Evolutionary conservation across 2,329 filamentous ascomycete species (phyloP).

Genomic region (Sphaerostilbella broomeana): DNA sequence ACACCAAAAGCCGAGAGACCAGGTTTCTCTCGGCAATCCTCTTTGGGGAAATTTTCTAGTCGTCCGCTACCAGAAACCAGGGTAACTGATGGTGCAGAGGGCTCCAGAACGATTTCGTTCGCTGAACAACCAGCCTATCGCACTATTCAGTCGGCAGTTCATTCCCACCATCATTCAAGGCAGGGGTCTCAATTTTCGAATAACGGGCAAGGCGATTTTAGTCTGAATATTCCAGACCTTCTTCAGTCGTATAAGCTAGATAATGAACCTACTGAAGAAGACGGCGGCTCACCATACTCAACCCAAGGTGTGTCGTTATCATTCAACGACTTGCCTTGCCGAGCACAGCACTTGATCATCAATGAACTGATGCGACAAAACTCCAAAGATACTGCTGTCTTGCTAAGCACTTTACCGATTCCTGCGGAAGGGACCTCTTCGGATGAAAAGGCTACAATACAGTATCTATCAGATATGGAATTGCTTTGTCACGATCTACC

Average conservation of each 20-base stretch:
- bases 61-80: slow-evolving; percentile 56
- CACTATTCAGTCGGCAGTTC: slow-evolving; percentile 20
- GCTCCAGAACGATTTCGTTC: slow-evolving; percentile 59
- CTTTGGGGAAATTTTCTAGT: slow-evolving; percentile 53
- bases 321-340: slow-evolving; percentile 80
- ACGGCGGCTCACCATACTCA: slow-evolving; percentile 41
- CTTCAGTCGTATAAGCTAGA: slow-evolving; percentile 32
- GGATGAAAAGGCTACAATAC: slow-evolving; percentile 62
- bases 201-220: slow-evolving; percentile 28
- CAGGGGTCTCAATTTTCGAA: slow-evolving; percentile 31
- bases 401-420: slow-evolving; percentile 78
- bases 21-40: slow-evolving; percentile 37
- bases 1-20: slow-evolving; percentile 31
- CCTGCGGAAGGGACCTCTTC: slow-evolving; percentile 69
- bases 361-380: slow-evolving; percentile 74
- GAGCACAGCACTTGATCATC: slow-evolving; percentile 78
- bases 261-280: slow-evolving; percentile 19
- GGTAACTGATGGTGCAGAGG: slow-evolving; percentile 46
- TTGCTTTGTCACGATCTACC: slow-evolving; percentile 71
- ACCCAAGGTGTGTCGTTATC: slow-evolving; percentile 62
- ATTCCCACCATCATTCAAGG: slow-evolving; percentile 31
- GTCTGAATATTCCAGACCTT: slow-evolving; percentile 39
- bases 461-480: slow-evolving; percentile 72
- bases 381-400: slow-evolving; percentile 64
- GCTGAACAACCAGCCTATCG: slow-evolving; percentile 35